phyloP scores from a whole-genome alignment of 352 stramenopile genomes.

The Phytophthora aleatoria region DNA sequence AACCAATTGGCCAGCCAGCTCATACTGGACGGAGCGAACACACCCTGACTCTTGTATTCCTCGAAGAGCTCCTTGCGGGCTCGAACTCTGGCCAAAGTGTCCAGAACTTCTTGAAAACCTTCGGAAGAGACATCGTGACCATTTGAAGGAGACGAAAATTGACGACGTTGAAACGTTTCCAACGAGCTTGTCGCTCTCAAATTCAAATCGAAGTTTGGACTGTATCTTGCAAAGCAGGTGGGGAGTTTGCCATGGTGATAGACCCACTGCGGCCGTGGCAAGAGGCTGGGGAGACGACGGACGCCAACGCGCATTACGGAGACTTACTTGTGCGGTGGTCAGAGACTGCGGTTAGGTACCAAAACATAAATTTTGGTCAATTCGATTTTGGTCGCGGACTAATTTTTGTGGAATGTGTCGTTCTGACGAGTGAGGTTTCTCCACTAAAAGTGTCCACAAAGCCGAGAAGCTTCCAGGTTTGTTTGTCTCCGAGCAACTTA shows the following conservation, averaged over 20 bases:
- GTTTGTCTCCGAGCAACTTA: too few species aligned
- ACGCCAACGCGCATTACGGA: neutral
- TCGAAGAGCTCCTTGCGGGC: conserved; percentile 18
- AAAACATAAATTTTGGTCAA: neutral
- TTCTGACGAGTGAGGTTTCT: too few species aligned
- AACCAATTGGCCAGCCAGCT: conserved; percentile 28
- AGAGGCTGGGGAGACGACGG: neutral
- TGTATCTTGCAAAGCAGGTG: neutral
- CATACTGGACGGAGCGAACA: conserved; percentile 27
- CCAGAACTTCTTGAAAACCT: conserved; percentile 23
- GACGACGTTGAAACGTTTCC: conserved; percentile 2
- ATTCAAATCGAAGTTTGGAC: neutral
- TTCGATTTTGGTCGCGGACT: neutral
- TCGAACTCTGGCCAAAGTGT: conserved; percentile 24
- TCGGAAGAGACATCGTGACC: conserved; percentile 3
- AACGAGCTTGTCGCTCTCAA: neutral
- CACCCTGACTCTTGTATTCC: conserved; percentile 20
- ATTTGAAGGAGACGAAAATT: conserved; percentile 10
- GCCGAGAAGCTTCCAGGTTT: too few species aligned
- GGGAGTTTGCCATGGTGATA: neutral
- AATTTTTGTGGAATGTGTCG: too few species aligned
- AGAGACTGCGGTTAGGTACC: neutral
- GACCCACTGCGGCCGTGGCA: neutral
- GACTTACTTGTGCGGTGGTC: neutral
- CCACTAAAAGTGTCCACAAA: too few species aligned